Conservation (phyloP, 1,139 yeast species). For the Diutina rugosa region DNA sequence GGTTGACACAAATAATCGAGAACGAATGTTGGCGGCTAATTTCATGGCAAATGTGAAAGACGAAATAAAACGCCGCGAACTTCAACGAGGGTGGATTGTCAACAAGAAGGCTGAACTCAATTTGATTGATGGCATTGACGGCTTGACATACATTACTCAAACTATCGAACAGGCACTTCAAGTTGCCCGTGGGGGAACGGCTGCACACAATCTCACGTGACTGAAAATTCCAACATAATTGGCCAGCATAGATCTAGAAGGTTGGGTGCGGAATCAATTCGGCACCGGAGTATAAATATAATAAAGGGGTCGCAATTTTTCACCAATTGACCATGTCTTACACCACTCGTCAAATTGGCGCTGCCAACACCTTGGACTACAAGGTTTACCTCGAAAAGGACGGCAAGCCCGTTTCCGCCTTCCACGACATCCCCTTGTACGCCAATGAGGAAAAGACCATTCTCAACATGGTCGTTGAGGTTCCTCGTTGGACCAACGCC, state of each 20-base stretch:
- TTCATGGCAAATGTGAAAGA: background rate
- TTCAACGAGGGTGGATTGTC: background rate
- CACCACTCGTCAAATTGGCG: slow-evolving; percentile 4
- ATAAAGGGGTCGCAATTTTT: background rate
- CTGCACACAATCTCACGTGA: slow-evolving; percentile 1
- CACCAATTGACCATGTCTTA: background rate
- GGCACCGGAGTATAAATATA: background rate
- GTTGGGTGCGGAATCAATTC: background rate
- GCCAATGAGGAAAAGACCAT: slow-evolving; percentile 51
- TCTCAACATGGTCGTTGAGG: slow-evolving; percentile 84
- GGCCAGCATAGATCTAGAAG: background rate
- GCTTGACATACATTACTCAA: background rate
- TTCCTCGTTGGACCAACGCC: slow-evolving; percentile 93
- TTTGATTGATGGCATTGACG: background rate
- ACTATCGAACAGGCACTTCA: background rate
- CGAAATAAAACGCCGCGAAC: background rate
- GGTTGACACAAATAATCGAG: background rate
- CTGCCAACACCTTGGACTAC: slow-evolving; percentile 67
- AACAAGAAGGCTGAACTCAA: background rate
- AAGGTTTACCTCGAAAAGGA: slow-evolving; percentile 56
- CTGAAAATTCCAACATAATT: background rate
- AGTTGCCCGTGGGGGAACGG: background rate
- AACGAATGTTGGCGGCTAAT: background rate
- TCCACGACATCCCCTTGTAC: slow-evolving; percentile 82
- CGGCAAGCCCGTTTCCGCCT: slow-evolving; percentile 54